Conservation (phyloP, 139 green algal species). For the Dunaliella primolecta region DNA sequence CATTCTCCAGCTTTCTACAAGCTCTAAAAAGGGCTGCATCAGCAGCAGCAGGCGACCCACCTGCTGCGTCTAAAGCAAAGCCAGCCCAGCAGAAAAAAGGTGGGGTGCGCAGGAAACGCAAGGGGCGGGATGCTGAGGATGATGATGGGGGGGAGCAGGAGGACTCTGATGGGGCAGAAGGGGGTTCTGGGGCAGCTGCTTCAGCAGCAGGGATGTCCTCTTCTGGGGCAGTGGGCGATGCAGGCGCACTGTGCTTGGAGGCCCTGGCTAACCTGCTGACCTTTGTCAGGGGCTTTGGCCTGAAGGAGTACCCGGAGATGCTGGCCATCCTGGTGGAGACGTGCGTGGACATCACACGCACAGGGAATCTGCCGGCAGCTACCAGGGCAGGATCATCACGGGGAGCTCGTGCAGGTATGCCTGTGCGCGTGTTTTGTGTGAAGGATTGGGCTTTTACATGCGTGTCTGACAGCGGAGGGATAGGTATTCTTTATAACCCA, state of each 20-base stretch:
- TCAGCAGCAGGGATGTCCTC: too few relatives aligned
- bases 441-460: too few relatives aligned
- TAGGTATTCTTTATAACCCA: too few relatives aligned
- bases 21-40: constrained; percentile 11
- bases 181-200: too few relatives aligned
- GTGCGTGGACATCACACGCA: constrained; percentile 11
- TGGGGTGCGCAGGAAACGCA: not conserved
- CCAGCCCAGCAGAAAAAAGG: too few relatives aligned
- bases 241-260: constrained; percentile 19
- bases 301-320: not conserved
- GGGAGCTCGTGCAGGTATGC: not conserved
- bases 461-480: too few relatives aligned
- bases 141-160: too few relatives aligned
- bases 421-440: not conserved
- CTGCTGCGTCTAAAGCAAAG: not conserved
- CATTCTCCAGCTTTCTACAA: constrained; percentile 23
- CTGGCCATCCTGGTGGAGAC: constrained; percentile 1
- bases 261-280: constrained; percentile 9
- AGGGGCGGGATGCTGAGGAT: not conserved
- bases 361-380: not conserved
- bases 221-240: not conserved
- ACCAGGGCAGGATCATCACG: not conserved
- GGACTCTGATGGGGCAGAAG: not conserved
- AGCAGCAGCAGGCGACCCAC: not conserved
- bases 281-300: not conserved